Conservation (phyloP, 352 stramenopile genomes). For the Phytopythium aichiense region DNA sequence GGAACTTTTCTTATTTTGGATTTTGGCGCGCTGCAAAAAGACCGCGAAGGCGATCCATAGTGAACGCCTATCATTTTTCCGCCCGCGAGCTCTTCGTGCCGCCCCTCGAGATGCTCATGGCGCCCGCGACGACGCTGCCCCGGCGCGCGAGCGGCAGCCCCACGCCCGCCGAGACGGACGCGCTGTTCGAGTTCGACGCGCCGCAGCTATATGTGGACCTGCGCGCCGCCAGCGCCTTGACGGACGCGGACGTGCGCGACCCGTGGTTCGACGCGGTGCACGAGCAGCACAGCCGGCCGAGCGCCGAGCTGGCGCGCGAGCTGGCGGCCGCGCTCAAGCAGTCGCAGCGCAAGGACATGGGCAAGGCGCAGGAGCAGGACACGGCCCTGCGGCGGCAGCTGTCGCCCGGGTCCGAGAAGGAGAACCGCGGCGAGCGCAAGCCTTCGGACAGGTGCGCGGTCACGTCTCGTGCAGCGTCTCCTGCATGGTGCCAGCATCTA, state of each 20-base stretch:
- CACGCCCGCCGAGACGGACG: conserved; percentile 25
- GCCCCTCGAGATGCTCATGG: not conserved
- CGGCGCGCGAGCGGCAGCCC: not conserved
- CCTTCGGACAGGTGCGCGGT: not conserved
- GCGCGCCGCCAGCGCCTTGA: conserved; percentile 16
- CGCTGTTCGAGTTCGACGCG: conserved; percentile 76
- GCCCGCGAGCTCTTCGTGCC: not conserved
- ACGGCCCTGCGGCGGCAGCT: not conserved
- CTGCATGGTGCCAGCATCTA: not conserved
- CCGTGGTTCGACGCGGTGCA: conserved; percentile 67
- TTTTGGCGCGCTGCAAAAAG: not conserved
- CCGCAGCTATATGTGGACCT: conserved; percentile 56
- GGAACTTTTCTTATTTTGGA: conserved; percentile 5
- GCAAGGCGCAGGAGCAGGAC: not conserved
- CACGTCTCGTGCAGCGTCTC: no score
- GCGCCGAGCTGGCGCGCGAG: conserved; percentile 35
- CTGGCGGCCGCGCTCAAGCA: conserved; percentile 15
- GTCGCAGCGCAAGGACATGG: not conserved
- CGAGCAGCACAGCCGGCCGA: conserved; percentile 47
- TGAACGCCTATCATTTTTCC: not conserved
- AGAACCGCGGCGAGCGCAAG: conserved; percentile 21
- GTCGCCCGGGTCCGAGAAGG: conserved; percentile 19
- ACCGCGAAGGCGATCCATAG: not conserved
- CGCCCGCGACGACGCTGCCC: not conserved
- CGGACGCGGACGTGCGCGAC: conserved; percentile 27